These are phyloP conservation scores for Hippophae tibetana DNA, from an alignment of 306 rosid species.

Conservation along the genomic window DNA sequence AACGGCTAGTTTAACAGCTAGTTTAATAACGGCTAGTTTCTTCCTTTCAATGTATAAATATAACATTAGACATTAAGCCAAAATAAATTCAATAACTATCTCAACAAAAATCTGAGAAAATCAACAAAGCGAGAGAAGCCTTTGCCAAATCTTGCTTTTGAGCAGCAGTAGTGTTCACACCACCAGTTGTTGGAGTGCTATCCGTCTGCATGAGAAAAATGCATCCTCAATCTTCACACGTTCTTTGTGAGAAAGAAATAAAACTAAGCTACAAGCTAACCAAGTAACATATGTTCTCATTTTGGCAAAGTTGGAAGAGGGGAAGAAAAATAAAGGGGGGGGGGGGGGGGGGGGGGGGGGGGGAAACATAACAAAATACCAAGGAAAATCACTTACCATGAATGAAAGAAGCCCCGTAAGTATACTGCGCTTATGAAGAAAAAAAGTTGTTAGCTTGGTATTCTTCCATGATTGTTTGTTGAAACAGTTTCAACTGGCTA, in stretches of 20 bases:
- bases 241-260: neutral
- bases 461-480: conserved; percentile 13
- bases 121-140: conserved; percentile 76
- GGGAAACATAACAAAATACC: conserved; percentile 12
- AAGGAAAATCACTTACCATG: conserved; percentile 56
- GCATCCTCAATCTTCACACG: neutral
- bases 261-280: neutral
- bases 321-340: neutral
- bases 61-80: too few species aligned
- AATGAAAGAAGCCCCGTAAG: conserved; percentile 96
- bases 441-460: conserved; percentile 29
- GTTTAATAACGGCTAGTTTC: too few species aligned
- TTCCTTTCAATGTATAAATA: too few species aligned
- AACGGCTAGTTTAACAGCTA: too few species aligned
- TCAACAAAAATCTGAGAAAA: too few species aligned
- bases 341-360: conserved; percentile 3
- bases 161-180: conserved; percentile 66
- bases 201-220: conserved; percentile 64
- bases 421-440: conserved; percentile 59
- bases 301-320: neutral
- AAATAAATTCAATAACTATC: too few species aligned
- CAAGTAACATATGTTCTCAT: neutral
- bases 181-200: conserved; percentile 93
- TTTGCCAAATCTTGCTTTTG: conserved; percentile 94
- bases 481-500: conserved; percentile 1